Percentiles rank a stretch among this genome's conserved stretches.
Conservation (phyloP, 352 stramenopile genomes). For the Phytophthora hibernalis region DNA sequence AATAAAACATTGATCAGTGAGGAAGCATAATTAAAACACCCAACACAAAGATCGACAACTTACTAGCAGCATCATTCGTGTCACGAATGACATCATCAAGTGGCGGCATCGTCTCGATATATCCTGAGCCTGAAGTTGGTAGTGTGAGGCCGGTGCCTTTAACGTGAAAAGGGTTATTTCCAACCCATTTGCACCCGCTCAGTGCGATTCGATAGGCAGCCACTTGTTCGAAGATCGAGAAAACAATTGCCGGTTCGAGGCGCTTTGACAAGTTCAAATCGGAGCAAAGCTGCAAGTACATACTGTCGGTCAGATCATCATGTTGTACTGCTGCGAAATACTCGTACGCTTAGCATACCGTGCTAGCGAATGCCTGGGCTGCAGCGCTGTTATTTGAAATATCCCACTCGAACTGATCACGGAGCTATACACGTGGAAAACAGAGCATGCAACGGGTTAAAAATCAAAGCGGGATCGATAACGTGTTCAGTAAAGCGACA, state of each 20-base stretch:
- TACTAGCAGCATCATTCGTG: constrained; percentile 49
- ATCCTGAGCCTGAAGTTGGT: constrained; percentile 39
- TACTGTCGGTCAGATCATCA: not conserved
- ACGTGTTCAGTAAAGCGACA: not conserved
- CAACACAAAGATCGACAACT: not conserved
- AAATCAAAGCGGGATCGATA: not conserved
- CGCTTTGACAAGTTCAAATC: constrained; percentile 61
- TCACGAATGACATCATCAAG: constrained; percentile 67
- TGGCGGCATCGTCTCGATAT: constrained; percentile 61
- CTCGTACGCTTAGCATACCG: constrained; percentile 17
- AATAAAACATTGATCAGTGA: constrained; percentile 5
- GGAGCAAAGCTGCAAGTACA: constrained; percentile 44
- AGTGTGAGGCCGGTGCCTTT: constrained; percentile 29
- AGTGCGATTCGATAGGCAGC: constrained; percentile 64
- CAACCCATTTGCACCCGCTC: constrained; percentile 65
- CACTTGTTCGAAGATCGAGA: constrained; percentile 81
- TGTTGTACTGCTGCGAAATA: not conserved
- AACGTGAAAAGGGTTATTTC: constrained; percentile 46
- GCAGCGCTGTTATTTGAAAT: constrained; percentile 59
- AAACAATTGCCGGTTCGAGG: constrained; percentile 73
- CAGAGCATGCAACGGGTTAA: constrained; percentile 1
- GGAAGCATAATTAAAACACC: too few species aligned
- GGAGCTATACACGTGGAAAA: constrained; percentile 44
- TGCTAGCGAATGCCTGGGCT: constrained; percentile 60
- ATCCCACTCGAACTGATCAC: constrained; percentile 86